Evolutionary conservation across 2,329 filamentous ascomycete species (phyloP), one percentile per base, ranked within the genome.

Genomic region (Aspergillus sp.): DNA sequence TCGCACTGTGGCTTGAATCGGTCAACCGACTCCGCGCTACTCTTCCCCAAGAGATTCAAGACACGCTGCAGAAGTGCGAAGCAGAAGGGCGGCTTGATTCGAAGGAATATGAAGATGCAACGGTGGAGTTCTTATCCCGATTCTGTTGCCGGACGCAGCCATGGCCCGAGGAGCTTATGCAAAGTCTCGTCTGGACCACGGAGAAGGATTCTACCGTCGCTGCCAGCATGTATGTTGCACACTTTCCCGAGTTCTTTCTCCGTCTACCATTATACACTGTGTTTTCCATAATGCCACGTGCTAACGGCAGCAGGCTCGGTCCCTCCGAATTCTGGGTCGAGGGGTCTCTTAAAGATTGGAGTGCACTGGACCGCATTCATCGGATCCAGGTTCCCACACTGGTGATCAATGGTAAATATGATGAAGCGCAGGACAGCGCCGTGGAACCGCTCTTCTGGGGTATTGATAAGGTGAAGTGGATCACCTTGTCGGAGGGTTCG

Each of bases 371-470:
- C 30, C 38, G 7, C 7, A 39, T 55, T 3, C 53, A 36, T 2
- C n/a, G 25, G 21, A 55, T 55, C 27, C n/a, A 36, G 27, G 53
- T 55, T 8, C 53, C 39, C 27, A 55, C 53, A 1, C 6, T 55
- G 41, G 21, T 55, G 39, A 55, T 55, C 39, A 55, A 55, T 23
- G 41, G 53, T 6, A 55, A 47, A 6, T 55, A 55, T 21, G 53
- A 55, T 25, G 53, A 55, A 25, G 53, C 53, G 7, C 53, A 55
- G 39, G 39, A 47, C 27, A 55, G 53, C 15, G 21, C 53, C 1
- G 53, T 55, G n/a, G 53, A 47, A 15, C 53, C 53, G 10, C 41
- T 55, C 25, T 55, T 55, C 53, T 47, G 39, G 39, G 53, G 39
- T 2, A 55, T 55, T 25, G 39, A 44, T 3, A 55, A 47, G 39